These are phyloP conservation scores for Pseudozyma pruni DNA, from an alignment of 1,284 basidiomycete genomes.

Conservation along the genomic window DNA sequence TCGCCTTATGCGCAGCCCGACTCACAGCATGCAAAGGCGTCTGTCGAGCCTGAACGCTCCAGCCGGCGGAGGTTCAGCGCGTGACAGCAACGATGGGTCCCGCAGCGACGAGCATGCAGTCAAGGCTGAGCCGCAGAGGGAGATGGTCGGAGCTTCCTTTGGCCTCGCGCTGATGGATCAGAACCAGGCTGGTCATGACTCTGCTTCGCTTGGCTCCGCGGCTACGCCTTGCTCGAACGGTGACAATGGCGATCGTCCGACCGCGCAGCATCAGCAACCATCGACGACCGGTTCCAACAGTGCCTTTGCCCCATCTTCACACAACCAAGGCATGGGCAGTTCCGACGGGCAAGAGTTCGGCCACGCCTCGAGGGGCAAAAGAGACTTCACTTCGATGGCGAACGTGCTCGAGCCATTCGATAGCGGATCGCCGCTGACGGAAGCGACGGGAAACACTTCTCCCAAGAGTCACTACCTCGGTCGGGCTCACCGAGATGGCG, in stretches of 20 bases:
- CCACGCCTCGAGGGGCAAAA: constrained; percentile 5
- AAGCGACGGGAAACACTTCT: constrained; percentile 23
- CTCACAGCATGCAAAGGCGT: constrained; percentile 9
- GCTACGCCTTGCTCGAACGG: constrained; percentile 1
- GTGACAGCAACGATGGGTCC: not conserved
- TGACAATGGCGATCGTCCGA: too few species aligned
- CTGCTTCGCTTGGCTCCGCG: constrained; percentile 1
- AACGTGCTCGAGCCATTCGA: constrained; percentile 20
- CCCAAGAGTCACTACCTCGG: constrained; percentile 8
- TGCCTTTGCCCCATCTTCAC: constrained; percentile 4
- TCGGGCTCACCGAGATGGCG: not conserved
- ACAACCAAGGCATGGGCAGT: constrained; percentile 1
- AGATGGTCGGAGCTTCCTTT: constrained; percentile 1
- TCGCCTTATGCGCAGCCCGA: constrained; percentile 12
- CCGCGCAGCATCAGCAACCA: too few species aligned
- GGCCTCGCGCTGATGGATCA: constrained; percentile 19
- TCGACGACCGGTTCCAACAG: not conserved
- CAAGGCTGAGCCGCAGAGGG: constrained; percentile 11
- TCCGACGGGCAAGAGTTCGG: too few species aligned
- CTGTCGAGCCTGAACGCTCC: constrained; percentile 2
- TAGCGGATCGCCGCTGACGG: constrained; percentile 32
- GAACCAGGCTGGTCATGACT: not conserved
- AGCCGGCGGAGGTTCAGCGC: not conserved
- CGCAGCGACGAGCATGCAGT: not conserved
- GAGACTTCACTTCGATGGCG: not conserved